These are phyloP conservation scores for Hygrocybe punicea DNA, from an alignment of 768 basidiomycete species.

Conservation along the genomic window DNA sequence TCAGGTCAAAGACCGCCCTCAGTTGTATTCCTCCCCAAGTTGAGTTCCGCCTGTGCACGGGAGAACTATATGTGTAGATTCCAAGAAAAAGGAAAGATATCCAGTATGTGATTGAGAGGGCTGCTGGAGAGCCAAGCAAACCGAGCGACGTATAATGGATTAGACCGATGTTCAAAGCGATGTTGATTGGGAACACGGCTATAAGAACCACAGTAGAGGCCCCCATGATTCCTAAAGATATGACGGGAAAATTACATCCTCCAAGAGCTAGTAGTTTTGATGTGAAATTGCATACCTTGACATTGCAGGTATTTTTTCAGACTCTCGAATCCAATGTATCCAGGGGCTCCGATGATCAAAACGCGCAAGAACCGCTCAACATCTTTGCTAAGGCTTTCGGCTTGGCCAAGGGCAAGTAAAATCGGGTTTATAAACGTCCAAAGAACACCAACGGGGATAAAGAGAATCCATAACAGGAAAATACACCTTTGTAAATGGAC, in stretches of 20 bases:
- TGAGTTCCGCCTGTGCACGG: conserved; percentile 50
- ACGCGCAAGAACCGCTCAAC: conserved; percentile 66
- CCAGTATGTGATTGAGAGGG: conserved; percentile 69
- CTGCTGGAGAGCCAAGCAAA: conserved; percentile 62
- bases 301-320: conserved; percentile 79
- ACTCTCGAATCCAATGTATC: conserved; percentile 71
- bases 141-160: conserved; percentile 63
- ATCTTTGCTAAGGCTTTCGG: conserved; percentile 50
- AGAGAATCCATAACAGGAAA: conserved; percentile 57
- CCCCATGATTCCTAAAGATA: conserved; percentile 62
- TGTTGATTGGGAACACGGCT: conserved; percentile 63
- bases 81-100: conserved; percentile 57
- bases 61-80: conserved; percentile 48
- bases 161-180: conserved; percentile 55
- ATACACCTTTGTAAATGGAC: conserved; percentile 70
- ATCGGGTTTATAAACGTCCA: conserved; percentile 68
- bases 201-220: conserved; percentile 64
- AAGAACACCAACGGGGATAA: conserved; percentile 57
- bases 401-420: conserved; percentile 61
- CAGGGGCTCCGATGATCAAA: conserved; percentile 62
- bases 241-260: background rate
- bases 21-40: conserved; percentile 64
- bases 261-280: background rate
- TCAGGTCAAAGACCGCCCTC: conserved; percentile 41
- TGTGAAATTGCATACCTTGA: conserved; percentile 49